Base-by-base conservation (phyloP, 2,329 filamentous ascomycete genomes). In the Didymella lethalis region DNA sequence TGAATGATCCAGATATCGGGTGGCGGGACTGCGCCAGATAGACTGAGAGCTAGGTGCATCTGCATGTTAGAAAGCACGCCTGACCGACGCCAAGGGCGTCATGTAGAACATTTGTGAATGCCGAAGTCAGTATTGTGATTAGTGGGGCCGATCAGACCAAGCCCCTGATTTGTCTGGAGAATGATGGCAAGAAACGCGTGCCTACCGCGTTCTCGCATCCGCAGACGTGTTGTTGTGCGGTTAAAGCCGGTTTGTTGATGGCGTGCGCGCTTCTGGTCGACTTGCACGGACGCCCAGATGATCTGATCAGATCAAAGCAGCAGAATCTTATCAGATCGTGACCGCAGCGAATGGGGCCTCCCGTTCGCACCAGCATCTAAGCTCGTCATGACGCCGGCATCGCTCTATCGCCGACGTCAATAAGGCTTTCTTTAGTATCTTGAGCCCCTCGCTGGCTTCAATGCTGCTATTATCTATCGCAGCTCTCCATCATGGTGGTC, bases 401-500 rank as follows among this genome's bases (percentile, higher is more conserved):
- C 64, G 66, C 62, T 61, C 46, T 45, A 31, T 55, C 41, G 36
- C n/a, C 46, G 32, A 10, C 52, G 6, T 40, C 5, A 34, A 34
- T 29, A 28, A 54, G 48, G 36, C 41, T 18, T 56, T 38, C 54
- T 53, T 25, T 18, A 54, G 48, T 48, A 53, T 38, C 7, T 47
- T 48, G 32, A 43, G 53, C 61, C 40, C 49, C 31, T 40, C 25
- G 23, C 44, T 61, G 65, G 69, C 65, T 74, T 72, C 69, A 60
- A 76, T 75, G 74, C 68, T 63, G 61, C 63, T 48, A 34, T 14
- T 29, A 50, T 26, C 25, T 55, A 49, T 55, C 53, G 59, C 49
- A 63, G 51, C 56, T 59, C 40, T 55, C 58, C 67, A 70, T 61
- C 28, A 81, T 81, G 79, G 79, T 79, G 70, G 75, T 80, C 63